Evolutionary conservation across 192 early-diverging fungal genomes (phyloP), one percentile per base, ranked within the genome.

Genomic region (Coemansia sp.): DNA sequence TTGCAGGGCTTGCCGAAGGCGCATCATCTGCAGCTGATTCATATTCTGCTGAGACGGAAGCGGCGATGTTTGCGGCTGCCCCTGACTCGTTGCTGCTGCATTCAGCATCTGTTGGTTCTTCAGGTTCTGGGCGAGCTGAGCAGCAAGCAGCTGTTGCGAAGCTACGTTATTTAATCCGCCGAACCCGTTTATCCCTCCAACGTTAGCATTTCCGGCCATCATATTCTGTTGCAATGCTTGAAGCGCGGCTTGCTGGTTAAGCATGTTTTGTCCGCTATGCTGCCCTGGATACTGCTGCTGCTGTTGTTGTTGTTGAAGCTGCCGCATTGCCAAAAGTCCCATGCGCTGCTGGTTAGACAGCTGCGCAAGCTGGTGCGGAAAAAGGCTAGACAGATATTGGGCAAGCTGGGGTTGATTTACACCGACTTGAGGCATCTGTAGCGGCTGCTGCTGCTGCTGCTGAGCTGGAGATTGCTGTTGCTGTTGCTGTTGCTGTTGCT

Each of bases 321-420:
- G 79, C 14, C 71, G 71, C 60, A 82, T 68, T 10, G 75, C 71
- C 48, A 82, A 24, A 30, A 70, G 53, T 23, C 66, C 70, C 73
- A 82, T 76, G 15, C 75, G 69, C 48, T 76, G 69, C 62, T 82
- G 79, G 51, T 72, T 76, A 1, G 74, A 76, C 20, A 82, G 62
- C 15, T 82, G 79, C 33, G 79, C 79, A 26, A 82, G 61, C 48
- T 82, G 79, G 23, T 76, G 79, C 7, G 79, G 79, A 15, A 67
- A 76, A 44, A 82, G 51, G 11, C 68, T 59, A 23, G 79, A 82
- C 64, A 82, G 49, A 39, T 73, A 82, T 58, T 82, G 79, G 4
- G 79, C 67, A 39, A 82, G 60, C 57, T 82, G 79, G 4, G 73
- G 73, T 46, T 82, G 79, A 24, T 75, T 72, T 26, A 70, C 60